phyloP scores from a whole-genome alignment of 192 early-diverging fungal species.

The Irineochytrium annulatum region DNA sequence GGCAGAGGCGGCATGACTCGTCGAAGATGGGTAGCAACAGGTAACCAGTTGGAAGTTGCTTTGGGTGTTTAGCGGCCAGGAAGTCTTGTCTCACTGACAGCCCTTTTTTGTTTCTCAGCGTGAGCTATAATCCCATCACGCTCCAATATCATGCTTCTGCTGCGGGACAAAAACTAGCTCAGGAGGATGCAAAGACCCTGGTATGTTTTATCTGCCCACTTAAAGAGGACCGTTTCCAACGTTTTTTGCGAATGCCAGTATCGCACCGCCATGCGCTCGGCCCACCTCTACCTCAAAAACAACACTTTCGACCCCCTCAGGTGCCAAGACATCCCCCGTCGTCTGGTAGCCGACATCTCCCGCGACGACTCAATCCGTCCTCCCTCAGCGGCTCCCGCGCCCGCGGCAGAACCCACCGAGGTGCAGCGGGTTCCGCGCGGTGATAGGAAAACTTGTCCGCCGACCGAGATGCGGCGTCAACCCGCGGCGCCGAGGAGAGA shows the following conservation, averaged over 20 bases:
- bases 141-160: conserved; percentile 25
- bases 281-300: conserved; percentile 37
- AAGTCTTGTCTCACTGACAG: neutral
- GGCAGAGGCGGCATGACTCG: conserved; percentile 11
- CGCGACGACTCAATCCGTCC: too few species aligned
- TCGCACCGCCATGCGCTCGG: conserved; percentile 19
- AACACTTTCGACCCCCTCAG: conserved; percentile 45
- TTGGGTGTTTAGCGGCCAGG: neutral
- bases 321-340: conserved; percentile 35
- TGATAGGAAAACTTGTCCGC: too few species aligned
- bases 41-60: conserved; percentile 11
- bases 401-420: too few species aligned
- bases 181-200: conserved; percentile 33
- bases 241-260: conserved; percentile 16
- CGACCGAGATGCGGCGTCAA: neutral
- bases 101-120: conserved; percentile 8
- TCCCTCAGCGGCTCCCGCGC: too few species aligned
- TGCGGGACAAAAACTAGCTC: conserved; percentile 24
- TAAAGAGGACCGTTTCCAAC: neutral
- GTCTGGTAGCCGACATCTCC: conserved; percentile 8
- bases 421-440: too few species aligned
- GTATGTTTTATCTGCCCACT: conserved; percentile 4
- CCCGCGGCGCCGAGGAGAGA: neutral
- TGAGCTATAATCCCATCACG: conserved; percentile 45
- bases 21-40: conserved; percentile 28